Conservation (phyloP, 345 rosid species). For the Camelina neglecta region DNA sequence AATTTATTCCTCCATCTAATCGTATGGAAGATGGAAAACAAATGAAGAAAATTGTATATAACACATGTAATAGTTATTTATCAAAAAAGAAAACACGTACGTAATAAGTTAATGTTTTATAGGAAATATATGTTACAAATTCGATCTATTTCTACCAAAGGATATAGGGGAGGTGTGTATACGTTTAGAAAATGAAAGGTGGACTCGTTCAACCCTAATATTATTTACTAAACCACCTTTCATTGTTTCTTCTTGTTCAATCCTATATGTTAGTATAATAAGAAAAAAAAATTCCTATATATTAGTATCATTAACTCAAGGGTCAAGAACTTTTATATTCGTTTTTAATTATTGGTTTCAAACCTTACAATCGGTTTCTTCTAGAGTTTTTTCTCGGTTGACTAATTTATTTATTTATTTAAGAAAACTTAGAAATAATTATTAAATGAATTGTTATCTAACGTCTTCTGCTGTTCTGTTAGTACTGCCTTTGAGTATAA, state of each 20-base stretch:
- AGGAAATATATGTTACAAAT: not conserved
- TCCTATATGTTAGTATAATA: not conserved
- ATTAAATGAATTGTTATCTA: not conserved
- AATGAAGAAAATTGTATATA: not conserved
- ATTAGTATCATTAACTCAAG: too few species aligned
- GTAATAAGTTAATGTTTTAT: too few species aligned
- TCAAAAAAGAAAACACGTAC: too few species aligned
- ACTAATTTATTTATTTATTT: not conserved
- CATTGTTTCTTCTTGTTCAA: not conserved
- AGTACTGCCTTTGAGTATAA: not conserved
- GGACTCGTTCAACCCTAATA: not conserved
- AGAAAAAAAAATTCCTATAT: too few species aligned
- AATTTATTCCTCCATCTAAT: constrained; percentile 14
- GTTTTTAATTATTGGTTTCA: constrained; percentile 1
- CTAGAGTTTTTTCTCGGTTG: not conserved
- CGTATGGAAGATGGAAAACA: not conserved
- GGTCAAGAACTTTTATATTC: not conserved
- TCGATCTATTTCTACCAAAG: not conserved
- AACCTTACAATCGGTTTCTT: not conserved
- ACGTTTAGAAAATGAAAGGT: not conserved
- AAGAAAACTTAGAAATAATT: not conserved
- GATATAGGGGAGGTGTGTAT: not conserved
- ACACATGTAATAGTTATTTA: not conserved
- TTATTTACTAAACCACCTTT: not conserved
- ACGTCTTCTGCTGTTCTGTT: too few species aligned